These are phyloP conservation scores for Microglena sp. DNA, from an alignment of 139 green algal genomes.

Conservation along the genomic window DNA sequence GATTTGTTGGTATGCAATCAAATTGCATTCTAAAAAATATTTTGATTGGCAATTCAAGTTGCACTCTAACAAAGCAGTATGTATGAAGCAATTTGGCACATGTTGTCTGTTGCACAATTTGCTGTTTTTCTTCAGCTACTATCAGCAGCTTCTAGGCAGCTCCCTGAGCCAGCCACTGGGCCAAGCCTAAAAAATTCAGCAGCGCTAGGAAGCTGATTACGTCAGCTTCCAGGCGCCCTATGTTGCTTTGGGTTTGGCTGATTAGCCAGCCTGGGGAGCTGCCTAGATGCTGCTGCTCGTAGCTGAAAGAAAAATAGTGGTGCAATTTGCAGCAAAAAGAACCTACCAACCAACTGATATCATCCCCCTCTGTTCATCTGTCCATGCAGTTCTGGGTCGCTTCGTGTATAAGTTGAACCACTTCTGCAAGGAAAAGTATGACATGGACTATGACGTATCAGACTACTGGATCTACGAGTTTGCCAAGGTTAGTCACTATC, in stretches of 20 bases:
- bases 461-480: conserved; percentile 91
- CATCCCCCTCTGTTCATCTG: neutral
- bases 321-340: neutral
- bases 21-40: neutral
- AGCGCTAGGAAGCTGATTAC: too few relatives aligned
- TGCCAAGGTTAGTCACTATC: conserved; percentile 55
- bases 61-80: too few relatives aligned
- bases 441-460: conserved; percentile 51
- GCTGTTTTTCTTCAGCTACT: neutral
- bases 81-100: too few relatives aligned
- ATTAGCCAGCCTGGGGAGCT: too few relatives aligned
- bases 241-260: too few relatives aligned
- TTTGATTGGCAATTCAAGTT: too few relatives aligned
- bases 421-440: conserved; percentile 70
- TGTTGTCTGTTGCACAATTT: neutral
- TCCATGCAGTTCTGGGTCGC: conserved; percentile 63
- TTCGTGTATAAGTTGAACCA: conserved; percentile 76
- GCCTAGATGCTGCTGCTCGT: neutral
- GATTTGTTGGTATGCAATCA: neutral
- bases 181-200: too few relatives aligned
- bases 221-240: neutral
- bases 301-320: neutral
- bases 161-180: too few relatives aligned
- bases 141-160: too few relatives aligned
- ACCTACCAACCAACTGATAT: neutral